Percentiles rank a stretch among this genome's conserved stretches.
Evolutionary conservation across 164 flowering plant genomes (phyloP).

Genomic region (Kingdonia uniflora): DNA sequence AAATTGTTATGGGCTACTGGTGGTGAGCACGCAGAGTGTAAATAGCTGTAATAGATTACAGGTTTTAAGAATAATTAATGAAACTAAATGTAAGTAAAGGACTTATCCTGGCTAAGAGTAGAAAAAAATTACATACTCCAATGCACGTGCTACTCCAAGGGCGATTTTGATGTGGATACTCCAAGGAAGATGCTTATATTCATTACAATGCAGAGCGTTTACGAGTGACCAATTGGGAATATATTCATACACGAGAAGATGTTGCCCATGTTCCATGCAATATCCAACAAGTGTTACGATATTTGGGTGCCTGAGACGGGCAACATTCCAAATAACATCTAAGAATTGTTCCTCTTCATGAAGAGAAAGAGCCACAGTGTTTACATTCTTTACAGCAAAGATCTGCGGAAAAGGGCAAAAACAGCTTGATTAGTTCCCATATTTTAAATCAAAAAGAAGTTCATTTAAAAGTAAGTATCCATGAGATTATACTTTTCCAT

Average conservation of each 20-base stretch:
- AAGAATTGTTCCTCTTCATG: constrained; percentile 87
- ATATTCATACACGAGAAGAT: constrained; percentile 72
- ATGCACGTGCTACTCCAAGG: constrained; percentile 90
- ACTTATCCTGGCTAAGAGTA: background rate
- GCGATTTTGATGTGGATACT: constrained; percentile 81
- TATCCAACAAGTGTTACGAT: constrained; percentile 65
- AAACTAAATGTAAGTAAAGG: background rate
- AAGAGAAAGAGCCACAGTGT: constrained; percentile 70
- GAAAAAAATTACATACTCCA: constrained; percentile 42
- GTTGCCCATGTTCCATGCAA: constrained; percentile 87
- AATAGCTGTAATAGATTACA: constrained; percentile 44
- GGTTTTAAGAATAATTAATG: too few relatives aligned
- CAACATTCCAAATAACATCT: constrained; percentile 86
- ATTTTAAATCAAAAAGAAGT: too few relatives aligned
- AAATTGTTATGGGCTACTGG: constrained; percentile 95
- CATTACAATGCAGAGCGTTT: constrained; percentile 80
- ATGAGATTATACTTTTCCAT: constrained; percentile 46
- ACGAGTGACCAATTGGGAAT: constrained; percentile 68
- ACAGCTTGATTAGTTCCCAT: too few relatives aligned
- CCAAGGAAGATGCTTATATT: constrained; percentile 63
- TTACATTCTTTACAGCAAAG: constrained; percentile 79
- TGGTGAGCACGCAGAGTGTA: constrained; percentile 97
- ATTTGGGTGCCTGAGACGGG: constrained; percentile 83
- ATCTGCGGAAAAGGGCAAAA: constrained; percentile 19
- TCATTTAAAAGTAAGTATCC: too few relatives aligned